Base-by-base conservation (phyloP, 805 yeast species). In the Wickerhamiella sorbophila region DNA sequence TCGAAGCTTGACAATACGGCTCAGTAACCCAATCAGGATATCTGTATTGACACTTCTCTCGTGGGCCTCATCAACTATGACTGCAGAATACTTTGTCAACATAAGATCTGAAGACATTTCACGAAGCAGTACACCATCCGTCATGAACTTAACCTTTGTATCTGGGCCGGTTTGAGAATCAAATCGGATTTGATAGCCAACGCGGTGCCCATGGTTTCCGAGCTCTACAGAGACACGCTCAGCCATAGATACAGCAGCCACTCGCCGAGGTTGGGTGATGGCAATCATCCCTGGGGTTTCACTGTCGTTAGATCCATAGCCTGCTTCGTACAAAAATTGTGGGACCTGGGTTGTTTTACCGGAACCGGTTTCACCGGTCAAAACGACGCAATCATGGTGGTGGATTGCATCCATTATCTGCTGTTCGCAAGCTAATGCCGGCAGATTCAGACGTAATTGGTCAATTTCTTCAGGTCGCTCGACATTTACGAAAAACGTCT, bases 291-390 rank as follows among this genome's bases (percentile, higher is more conserved):
- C 97, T 0, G 95, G 88, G 10, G 76, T 74, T 5, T 74, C 75
- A 5, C 75, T 64, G 4, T 64, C 62, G 5, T 70, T 68, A 5
- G 57, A 50, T 4, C 95, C 96, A 56, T 79, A 88, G 1, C 97
- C 97, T 0, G 94, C 75, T 61, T 91, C 99, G 55, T 77, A 85
- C 36, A 91, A 62, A 54, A 91, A 91, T 58, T 91, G 99, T 0
- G 99, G 98, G 4, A 91, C 87, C 62, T 91, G 99, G 0, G 99
- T 91, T 1, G 98, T 91, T 59, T 91, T 91, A 62, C 98, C 98
- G 2, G 96, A 86, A 52, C 98, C 98, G 1, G 98, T 91, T 53
- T 87, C 97, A 68, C 98, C 98, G 64, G 96, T 88, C 20, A 91
- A 70, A 12, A 91, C 79, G 0, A 87, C 76, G 46, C 88, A 80